Evolutionary conservation across 106 monocot genomes (phyloP).

Genomic region (Gastrodia elata): DNA sequence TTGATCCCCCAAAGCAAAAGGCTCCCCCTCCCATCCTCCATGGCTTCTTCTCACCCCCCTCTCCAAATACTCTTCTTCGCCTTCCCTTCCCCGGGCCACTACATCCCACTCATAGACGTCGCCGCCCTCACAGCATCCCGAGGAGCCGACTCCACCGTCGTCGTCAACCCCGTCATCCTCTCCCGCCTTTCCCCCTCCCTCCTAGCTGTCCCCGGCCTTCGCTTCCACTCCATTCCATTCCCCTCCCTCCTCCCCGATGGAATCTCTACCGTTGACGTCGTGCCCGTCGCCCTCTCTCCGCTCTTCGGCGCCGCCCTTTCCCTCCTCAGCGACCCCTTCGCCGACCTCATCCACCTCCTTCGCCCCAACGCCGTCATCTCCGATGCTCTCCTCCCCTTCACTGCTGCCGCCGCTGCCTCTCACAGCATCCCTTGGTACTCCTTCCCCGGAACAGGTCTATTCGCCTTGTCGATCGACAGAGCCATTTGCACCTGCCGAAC

Average conservation of each 20-base stretch:
- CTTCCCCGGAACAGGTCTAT: constrained; percentile 32
- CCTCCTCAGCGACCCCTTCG: constrained; percentile 19
- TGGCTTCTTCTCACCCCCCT: not conserved
- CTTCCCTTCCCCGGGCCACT: constrained; percentile 30
- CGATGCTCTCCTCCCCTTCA: constrained; percentile 27
- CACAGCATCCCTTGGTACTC: constrained; percentile 21
- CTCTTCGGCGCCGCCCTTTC: constrained; percentile 17
- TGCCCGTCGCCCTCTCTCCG: constrained; percentile 11
- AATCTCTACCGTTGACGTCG: constrained; percentile 17
- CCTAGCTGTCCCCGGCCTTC: not conserved
- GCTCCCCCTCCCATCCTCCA: not conserved
- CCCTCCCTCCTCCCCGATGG: constrained; percentile 15
- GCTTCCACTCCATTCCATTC: constrained; percentile 14
- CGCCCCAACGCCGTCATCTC: constrained; percentile 24
- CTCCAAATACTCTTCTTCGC: constrained; percentile 21
- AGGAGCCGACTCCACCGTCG: constrained; percentile 24
- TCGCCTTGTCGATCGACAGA: constrained; percentile 27
- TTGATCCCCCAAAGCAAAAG: not conserved
- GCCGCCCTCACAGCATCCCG: constrained; percentile 20
- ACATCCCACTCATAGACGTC: constrained; percentile 35
- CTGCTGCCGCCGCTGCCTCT: constrained; percentile 18
- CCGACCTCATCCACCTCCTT: constrained; percentile 9
- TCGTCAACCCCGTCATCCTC: constrained; percentile 23
- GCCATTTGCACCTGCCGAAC: constrained; percentile 13
- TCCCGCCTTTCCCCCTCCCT: constrained; percentile 13